Base-by-base conservation (phyloP, 2,329 filamentous ascomycete species). In the Trichoderma cornu-damae region DNA sequence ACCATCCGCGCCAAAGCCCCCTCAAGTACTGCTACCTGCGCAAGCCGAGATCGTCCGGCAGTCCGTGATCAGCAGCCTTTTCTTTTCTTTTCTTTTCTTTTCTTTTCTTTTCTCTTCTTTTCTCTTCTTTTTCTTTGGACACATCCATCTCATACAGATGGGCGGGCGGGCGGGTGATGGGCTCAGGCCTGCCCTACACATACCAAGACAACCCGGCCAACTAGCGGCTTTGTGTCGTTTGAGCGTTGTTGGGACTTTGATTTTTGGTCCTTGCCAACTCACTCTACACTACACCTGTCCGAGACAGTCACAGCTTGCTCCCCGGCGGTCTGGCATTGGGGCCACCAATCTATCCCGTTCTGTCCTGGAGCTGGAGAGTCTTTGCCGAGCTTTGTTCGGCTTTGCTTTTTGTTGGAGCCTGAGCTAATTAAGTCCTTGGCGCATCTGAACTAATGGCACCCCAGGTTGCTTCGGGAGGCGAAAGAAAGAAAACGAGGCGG, bases 41-140 rank as follows among this genome's bases (percentile, higher is more conserved):
- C 32, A 30, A 22, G 42, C 32, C 52, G 38, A 38, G 42, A 47
- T 47, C 42, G 40, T 47, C 22, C 42, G 52, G 40, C 42, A 55
- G 52, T 55, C 42, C 24, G 42, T 46, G 40, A 55, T 30, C 11
- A 30, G 12, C 35, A 16, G 34, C 8, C 11, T 26, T n/a, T n/a
- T n/a, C n/a, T n/a, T n/a, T n/a, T n/a, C n/a, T n/a, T n/a, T n/a
- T n/a, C n/a, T n/a, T n/a, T n/a, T n/a, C n/a, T n/a, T n/a, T n/a
- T n/a, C n/a, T n/a, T n/a, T n/a, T n/a, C n/a, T n/a, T n/a, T n/a
- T n/a, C n/a, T n/a, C n/a, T n/a, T n/a, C n/a, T n/a, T n/a, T n/a
- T n/a, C n/a, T n/a, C n/a, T n/a, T n/a, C n/a, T n/a, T n/a, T n/a
- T n/a, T n/a, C n/a, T n/a, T 24, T 22, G 35, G 14, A 35, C 35